Base-by-base conservation (phyloP, 352 stramenopile genomes). In the Phytophthora sansomeana region DNA sequence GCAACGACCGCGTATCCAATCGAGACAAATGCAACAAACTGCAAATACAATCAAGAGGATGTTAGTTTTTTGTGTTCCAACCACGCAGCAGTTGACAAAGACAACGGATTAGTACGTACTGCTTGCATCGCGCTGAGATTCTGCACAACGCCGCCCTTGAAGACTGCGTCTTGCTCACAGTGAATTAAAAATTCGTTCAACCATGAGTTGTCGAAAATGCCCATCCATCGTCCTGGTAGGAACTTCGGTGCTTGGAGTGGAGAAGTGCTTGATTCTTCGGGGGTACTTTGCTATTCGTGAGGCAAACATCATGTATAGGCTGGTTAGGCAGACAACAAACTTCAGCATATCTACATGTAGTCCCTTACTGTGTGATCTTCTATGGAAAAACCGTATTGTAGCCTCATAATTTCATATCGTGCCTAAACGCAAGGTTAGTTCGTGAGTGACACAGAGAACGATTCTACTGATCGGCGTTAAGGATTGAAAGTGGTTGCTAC, bases 1-100 rank as follows among this genome's bases (percentile, higher is more conserved):
- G 81, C 75, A 4, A 74, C 66, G 5, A 61, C 32, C 17, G 56
- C 71, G 46, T 87, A 87, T 10, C 67, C 61, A 28, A 85, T 62
- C 5, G 77, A 85, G 28, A 87, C 80, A n/a, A 85, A 61, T 26
- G 78, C 61, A 48, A 87, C 71, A 58, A 89, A 74, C 67, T 84
- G 48, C 21, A 58, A 51, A 32, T 48, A 50, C n/a, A 16, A 35
- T 29, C 14, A 29, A 30, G 32, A 57, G 19, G 57, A 21, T 52
- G 48, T 60, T 9, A 57, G 26, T 0, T 59, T 42, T 54, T 58
- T 30, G 14, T 54, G 17, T 5, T 33, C 3, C 39, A 46, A 46
- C 28, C 39, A 28, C 16, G 39, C 9, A 16, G 33, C 33, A 39
- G 33, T 16, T 5, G 11, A 41, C 9, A 32, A 19, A 61, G 14